Percentiles rank a stretch among this genome's conserved stretches.
phyloP scores from a whole-genome alignment of 768 basidiomycete genomes.

The Lactifluus piperatus region DNA sequence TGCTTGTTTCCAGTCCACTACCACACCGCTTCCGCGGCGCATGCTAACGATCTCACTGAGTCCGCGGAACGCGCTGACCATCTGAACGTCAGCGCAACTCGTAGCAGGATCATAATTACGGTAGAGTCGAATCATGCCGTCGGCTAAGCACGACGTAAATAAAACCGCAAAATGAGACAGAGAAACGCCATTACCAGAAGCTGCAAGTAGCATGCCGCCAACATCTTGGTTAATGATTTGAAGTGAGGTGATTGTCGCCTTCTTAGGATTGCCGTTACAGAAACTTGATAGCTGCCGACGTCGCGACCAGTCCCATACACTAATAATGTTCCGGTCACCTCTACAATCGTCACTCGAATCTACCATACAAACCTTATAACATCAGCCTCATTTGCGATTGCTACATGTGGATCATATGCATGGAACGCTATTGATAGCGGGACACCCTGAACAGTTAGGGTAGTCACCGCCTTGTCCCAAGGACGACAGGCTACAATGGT shows the following conservation, averaged over 20 bases:
- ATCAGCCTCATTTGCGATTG: conserved; percentile 78
- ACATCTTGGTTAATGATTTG: conserved; percentile 95
- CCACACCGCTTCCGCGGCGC: conserved; percentile 72
- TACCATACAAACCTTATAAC: conserved; percentile 58
- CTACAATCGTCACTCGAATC: background rate
- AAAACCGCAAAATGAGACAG: background rate
- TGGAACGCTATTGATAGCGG: conserved; percentile 83
- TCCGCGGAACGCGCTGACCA: conserved; percentile 91
- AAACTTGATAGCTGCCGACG: conserved; percentile 73
- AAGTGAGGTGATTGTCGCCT: conserved; percentile 78
- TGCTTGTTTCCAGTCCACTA: conserved; percentile 91
- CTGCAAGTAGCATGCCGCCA: conserved; percentile 81
- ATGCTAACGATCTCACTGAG: conserved; percentile 68
- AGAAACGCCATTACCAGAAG: conserved; percentile 47
- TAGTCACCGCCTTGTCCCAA: conserved; percentile 70
- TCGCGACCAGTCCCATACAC: conserved; percentile 93
- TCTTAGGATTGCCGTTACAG: conserved; percentile 78
- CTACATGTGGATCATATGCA: conserved; percentile 82
- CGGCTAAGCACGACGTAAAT: conserved; percentile 42
- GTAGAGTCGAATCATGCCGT: conserved; percentile 86
- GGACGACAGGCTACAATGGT: conserved; percentile 40
- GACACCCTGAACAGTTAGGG: conserved; percentile 47
- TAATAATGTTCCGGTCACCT: conserved; percentile 26
- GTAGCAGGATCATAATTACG: conserved; percentile 79
- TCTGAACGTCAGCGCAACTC: conserved; percentile 67